Base-by-base conservation (phyloP, 345 rosid species). In the Luvunga scandens region DNA sequence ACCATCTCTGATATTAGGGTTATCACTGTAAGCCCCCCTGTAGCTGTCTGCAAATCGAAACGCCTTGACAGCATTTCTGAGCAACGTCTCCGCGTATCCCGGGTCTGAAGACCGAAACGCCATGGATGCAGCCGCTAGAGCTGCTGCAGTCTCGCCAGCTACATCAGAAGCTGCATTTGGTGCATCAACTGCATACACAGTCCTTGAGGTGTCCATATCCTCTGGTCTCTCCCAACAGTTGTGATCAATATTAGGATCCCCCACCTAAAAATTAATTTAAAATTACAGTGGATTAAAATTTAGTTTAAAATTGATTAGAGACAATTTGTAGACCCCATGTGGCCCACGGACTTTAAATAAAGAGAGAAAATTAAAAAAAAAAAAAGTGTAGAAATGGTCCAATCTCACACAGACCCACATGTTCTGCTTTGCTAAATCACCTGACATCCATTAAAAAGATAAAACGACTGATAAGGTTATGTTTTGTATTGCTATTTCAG, bases 191-290 rank as follows among this genome's bases (percentile, higher is more conserved):
- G 85, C 93, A 60, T 94, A 94, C 18, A 91, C 94, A 0, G 92
- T 90, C 75, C 99, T 83, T 3, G 89, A 79, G 1, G 98, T 94
- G 80, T 96, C 99, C 99, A 96, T 94, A 76, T 96, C 98, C 75
- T 96, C 99, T 2, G 99, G 97, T 39, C 99, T 84, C 81, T 96
- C 99, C 99, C 99, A 96, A 34, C 99, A 96, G 75, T 78, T 85
- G 71, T 96, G 99, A 85, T 96, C 99, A 21, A 31, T 80, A 18
- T 65, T 83, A 64, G 98, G 98, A 82, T 96, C 98, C 68, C 99
- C 99, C 81, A 96, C 99, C 99, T 96, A 39, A 66, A 24, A 55
- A 6, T 31, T 21, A 0, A 60, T 30, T 42, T 38, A 38, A 38
- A 13, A 19, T 75, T 48, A 39, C 55, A 67, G 13, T 22, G 71